These are phyloP conservation scores for Chrysosphaeria jannelii DNA, from an alignment of 2,329 filamentous ascomycete species.

Conservation along the genomic window DNA sequence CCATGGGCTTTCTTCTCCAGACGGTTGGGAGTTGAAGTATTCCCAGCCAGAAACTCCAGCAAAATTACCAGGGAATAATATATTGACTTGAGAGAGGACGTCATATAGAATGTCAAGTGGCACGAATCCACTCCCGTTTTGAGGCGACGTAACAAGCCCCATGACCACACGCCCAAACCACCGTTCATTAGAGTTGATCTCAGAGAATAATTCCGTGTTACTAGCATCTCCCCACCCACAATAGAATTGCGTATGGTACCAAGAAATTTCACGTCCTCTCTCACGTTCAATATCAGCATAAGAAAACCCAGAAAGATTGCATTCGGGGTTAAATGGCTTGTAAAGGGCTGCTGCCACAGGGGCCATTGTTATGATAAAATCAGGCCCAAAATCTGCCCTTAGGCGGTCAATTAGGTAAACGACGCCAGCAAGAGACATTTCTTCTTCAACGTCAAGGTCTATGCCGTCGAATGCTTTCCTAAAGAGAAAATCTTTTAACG, in stretches of 20 bases:
- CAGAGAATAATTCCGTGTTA: constrained; percentile 7
- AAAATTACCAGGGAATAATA: constrained; percentile 12
- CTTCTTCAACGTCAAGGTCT: constrained; percentile 49
- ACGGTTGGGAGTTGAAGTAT: constrained; percentile 45
- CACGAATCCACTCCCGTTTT: constrained; percentile 37
- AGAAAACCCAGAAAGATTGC: constrained; percentile 44
- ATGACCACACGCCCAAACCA: constrained; percentile 42
- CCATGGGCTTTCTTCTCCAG: constrained; percentile 28
- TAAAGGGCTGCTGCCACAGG: constrained; percentile 49
- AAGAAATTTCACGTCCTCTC: constrained; percentile 32
- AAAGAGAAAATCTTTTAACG: constrained; percentile 28
- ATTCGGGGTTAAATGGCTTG: constrained; percentile 17
- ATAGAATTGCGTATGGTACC: constrained; percentile 70
- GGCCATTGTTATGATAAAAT: constrained; percentile 46
- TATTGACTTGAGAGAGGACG: constrained; percentile 20
- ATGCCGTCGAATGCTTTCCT: constrained; percentile 28
- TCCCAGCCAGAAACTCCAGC: constrained; percentile 73
- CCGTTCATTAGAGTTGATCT: too few relatives aligned
- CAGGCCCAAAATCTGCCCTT: constrained; percentile 29
- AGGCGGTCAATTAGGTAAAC: constrained; percentile 32
- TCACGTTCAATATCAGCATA: constrained; percentile 39
- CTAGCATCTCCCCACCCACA: constrained; percentile 48
- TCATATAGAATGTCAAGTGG: constrained; percentile 22
- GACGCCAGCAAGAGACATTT: constrained; percentile 30
- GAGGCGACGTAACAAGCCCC: constrained; percentile 43